Evolutionary conservation across 495 filamentous ascomycete genomes (phyloP), one percentile per base, ranked within the genome.

Genomic region (Talaromyces stipitatus): DNA sequence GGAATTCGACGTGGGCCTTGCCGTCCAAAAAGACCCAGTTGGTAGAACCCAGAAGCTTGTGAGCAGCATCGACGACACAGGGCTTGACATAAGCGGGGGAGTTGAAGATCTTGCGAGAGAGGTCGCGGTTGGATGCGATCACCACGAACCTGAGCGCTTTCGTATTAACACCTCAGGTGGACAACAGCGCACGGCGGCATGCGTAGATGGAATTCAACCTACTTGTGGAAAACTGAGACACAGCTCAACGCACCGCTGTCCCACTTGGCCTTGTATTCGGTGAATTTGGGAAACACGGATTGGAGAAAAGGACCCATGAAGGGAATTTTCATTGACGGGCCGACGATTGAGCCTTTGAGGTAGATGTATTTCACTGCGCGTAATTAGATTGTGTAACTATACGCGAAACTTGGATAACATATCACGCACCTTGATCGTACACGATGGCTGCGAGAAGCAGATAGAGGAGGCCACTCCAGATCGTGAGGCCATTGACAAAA

Each of bases 1-100:
- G 91, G 75, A 91, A 98, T 58, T 98, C 94, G 57, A 96, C 90
- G 65, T 98, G 94, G 46, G 84, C 85, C 71, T 90, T 92, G 60
- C 94, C 94, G 69, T 97, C 94, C 64, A 98, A 76, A 77, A 98
- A 98, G 7, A 98, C 94, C 92, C 92, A 98, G 76, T 97, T 97
- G 61, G 81, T 85, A 57, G 86, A 82, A 33, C 94, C 89, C 58
- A 98, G 85, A 47, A 98, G 85, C 76, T 97, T 97, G 77, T 91
- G 85, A 41, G 94, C 95, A 46, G 86, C 84, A 74, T 97, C 95
- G 58, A 98, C 94, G 50, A 98, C 91, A 70, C 94, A 97, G 28
- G 94, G 94, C 76, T 96, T 96, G 62, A 96, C 94, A 64, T 85
- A 97, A 46, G 71, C 63, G 16, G 94, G 94, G 57, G 91, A 92